Percentiles rank a stretch among this genome's conserved stretches.
Evolutionary conservation across 2,329 filamentous ascomycete species (phyloP).

Genomic region (Pleoardoris graminearum): DNA sequence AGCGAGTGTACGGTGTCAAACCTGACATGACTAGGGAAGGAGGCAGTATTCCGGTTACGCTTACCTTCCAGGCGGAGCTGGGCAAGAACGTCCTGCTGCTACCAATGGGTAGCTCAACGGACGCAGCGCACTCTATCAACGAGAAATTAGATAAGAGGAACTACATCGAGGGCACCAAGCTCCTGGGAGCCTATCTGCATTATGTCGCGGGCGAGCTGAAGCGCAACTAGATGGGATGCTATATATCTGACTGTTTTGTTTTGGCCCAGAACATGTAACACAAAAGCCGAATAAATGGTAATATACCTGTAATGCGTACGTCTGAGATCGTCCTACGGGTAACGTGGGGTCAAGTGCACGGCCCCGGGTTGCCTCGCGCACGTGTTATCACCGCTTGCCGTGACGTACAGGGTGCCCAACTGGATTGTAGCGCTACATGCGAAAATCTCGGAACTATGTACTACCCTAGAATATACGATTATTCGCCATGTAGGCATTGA

Average conservation of each 20-base stretch:
- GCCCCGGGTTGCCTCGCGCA: too few relatives aligned
- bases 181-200: constrained; percentile 92
- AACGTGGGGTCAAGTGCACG: too few relatives aligned
- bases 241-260: neutral
- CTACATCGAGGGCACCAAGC: constrained; percentile 97
- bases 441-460: too few relatives aligned
- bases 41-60: constrained; percentile 93
- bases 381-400: too few relatives aligned
- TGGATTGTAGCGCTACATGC: too few relatives aligned
- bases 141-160: constrained; percentile 97
- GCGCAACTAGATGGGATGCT: constrained; percentile 19
- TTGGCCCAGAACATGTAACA: neutral
- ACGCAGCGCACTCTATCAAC: constrained; percentile 96
- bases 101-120: constrained; percentile 96
- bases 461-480: too few relatives aligned
- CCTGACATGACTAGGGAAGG: constrained; percentile 96
- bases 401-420: too few relatives aligned
- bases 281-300: neutral
- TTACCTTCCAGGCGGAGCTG: constrained; percentile 96
- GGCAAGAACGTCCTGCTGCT: constrained; percentile 96
- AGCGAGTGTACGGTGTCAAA: constrained; percentile 90
- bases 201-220: constrained; percentile 90
- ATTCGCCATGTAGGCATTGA: too few relatives aligned
- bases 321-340: too few relatives aligned
- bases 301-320: neutral